Conservation (phyloP, 495 filamentous ascomycete genomes). For the Platismatia glauca region DNA sequence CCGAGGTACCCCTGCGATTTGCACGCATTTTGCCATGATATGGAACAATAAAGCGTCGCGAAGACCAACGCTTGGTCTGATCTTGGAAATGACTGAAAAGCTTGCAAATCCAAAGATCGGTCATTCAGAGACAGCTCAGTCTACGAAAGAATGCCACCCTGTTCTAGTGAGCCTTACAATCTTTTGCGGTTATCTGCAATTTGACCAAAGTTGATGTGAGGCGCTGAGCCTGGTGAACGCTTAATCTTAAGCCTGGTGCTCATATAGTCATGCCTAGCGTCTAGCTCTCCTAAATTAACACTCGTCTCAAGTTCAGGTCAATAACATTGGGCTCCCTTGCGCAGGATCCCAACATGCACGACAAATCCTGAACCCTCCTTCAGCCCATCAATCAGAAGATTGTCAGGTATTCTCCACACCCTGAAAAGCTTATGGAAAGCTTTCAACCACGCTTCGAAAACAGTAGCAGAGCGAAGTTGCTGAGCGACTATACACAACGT, state of each 20-base stretch:
- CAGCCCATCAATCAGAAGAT: constrained; percentile 46
- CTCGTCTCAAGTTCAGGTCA: not conserved
- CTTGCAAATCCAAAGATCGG: not conserved
- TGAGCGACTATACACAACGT: constrained; percentile 19
- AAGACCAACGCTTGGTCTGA: not conserved
- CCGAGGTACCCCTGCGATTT: not conserved
- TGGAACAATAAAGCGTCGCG: not conserved
- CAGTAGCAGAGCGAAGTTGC: constrained; percentile 71
- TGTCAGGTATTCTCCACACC: constrained; percentile 69
- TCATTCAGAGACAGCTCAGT: not conserved
- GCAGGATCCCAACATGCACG: constrained; percentile 55
- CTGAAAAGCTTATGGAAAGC: constrained; percentile 57
- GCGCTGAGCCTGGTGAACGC: too few relatives aligned
- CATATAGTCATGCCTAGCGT: too few relatives aligned
- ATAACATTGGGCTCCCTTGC: constrained; percentile 5
- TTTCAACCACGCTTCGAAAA: constrained; percentile 75
- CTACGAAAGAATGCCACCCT: not conserved
- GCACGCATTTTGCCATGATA: not conserved
- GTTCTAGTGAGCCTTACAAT: not conserved
- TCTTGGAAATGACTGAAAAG: not conserved
- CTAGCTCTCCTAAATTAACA: too few relatives aligned
- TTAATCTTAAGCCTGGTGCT: too few relatives aligned
- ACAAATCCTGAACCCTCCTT: constrained; percentile 53
- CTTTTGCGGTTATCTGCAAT: too few relatives aligned
- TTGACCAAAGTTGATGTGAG: too few relatives aligned